A percentile compares a stretch with the other conserved stretches of the same genome.
phyloP scores from a whole-genome alignment of 1,284 basidiomycete genomes.

The Bondarzewia mesenterica region DNA sequence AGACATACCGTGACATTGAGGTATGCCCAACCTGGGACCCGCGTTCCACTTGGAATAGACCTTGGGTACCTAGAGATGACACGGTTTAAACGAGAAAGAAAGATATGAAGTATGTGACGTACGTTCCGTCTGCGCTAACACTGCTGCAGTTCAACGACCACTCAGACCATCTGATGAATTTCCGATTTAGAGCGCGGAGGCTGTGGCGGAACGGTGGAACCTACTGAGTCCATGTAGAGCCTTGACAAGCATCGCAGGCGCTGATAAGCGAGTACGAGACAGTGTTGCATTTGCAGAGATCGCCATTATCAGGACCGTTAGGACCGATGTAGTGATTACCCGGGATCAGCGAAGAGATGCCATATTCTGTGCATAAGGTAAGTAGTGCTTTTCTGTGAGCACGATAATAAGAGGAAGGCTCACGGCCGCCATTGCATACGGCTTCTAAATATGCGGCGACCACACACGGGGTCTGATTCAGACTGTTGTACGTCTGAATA shows the following conservation, averaged over 20 bases:
- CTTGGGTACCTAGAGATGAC: slow-evolving; percentile 4
- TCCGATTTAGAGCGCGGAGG: too few species aligned
- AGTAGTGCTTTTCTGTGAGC: background rate
- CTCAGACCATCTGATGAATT: slow-evolving; percentile 8
- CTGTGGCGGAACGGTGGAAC: too few species aligned
- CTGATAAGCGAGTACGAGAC: slow-evolving; percentile 14
- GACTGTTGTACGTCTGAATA: slow-evolving; percentile 5
- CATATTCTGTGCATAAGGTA: slow-evolving; percentile 6
- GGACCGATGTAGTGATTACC: slow-evolving; percentile 10
- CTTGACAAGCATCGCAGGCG: slow-evolving; percentile 13
- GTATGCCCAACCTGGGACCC: slow-evolving; percentile 11
- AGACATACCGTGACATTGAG: slow-evolving; percentile 4
- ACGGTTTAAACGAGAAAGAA: background rate
- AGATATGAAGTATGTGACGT: background rate
- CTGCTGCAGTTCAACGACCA: slow-evolving; percentile 8
- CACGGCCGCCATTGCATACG: slow-evolving; percentile 7
- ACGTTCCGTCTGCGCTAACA: slow-evolving; percentile 3
- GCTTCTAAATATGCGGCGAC: slow-evolving; percentile 5
- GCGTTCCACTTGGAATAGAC: slow-evolving; percentile 4
- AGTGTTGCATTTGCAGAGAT: slow-evolving; percentile 13
- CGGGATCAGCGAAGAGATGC: background rate
- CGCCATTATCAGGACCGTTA: background rate
- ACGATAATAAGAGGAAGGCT: background rate
- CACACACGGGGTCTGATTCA: slow-evolving; percentile 8
- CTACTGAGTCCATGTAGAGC: slow-evolving; percentile 5